Base-by-base conservation (phyloP, 2,329 filamentous ascomycete species). In the Microdochium paspali region DNA sequence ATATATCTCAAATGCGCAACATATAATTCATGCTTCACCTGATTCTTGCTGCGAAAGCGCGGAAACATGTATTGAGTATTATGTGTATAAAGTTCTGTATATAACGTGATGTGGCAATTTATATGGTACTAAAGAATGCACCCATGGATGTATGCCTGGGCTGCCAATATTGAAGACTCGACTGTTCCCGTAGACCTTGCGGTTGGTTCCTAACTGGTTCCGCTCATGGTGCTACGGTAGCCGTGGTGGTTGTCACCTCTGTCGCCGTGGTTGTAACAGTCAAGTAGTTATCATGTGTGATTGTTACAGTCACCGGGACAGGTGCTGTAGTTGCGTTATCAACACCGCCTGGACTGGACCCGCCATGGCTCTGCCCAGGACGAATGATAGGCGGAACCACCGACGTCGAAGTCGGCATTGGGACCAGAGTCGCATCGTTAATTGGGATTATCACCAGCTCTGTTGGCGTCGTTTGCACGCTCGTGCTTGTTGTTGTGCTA, bases 131-230 rank as follows among this genome's bases (percentile, higher is more conserved):
- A n/a, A n/a, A n/a, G n/a, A n/a, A n/a, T n/a, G n/a, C n/a, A n/a
- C n/a, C n/a, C n/a, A n/a, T n/a, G n/a, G n/a, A n/a, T n/a, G n/a
- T n/a, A n/a, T n/a, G n/a, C n/a, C n/a, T n/a, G n/a, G n/a, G n/a
- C n/a, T 69, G 40, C 72, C 72, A 4, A 74, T 76, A 30, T 30
- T 15, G 31, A 35, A 35, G 18, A 35, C 31, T 35, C 10, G 5
- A 35, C 15, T 18, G 5, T 9, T 18, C 31, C 31, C 31, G 5
- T 12, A 5, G n/a, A 6, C 31, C 26, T 30, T 30, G 9, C 26
- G 9, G 26, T 15, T 15, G 15, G 15, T 15, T 9, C 31, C 31
- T 35, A n/a, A n/a, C n/a, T n/a, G n/a, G n/a, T n/a, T n/a, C n/a
- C n/a, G n/a, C n/a, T n/a, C 18, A 40, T 9, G 18, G 18, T 18